Conservation (phyloP, 1,284 basidiomycete species). For the Leccinum subrobustum region DNA sequence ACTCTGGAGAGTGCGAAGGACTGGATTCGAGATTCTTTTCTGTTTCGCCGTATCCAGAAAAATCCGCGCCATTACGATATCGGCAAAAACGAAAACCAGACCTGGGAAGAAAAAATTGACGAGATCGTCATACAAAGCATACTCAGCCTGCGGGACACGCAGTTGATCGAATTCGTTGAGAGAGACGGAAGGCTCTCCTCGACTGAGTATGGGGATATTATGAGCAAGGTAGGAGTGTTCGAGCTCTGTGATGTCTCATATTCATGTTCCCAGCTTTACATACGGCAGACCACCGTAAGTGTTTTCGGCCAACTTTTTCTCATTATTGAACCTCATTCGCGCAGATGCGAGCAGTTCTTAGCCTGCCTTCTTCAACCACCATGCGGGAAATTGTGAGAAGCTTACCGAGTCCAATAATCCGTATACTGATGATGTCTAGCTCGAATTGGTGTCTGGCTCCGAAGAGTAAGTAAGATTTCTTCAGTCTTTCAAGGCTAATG, state of each 20-base stretch:
- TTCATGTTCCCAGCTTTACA: slow-evolving; percentile 55
- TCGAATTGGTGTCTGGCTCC: slow-evolving; percentile 61
- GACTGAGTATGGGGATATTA: slow-evolving; percentile 78
- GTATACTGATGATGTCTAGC: slow-evolving; percentile 38
- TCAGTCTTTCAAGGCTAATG: slow-evolving; percentile 1
- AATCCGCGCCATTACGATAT: slow-evolving; percentile 79
- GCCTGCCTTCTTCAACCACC: slow-evolving; percentile 51
- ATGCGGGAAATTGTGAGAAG: slow-evolving; percentile 63
- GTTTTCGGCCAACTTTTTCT: neutral
- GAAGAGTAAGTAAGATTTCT: slow-evolving; percentile 54
- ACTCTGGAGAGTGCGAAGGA: slow-evolving; percentile 64
- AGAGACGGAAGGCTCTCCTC: slow-evolving; percentile 46
- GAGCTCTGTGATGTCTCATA: neutral
- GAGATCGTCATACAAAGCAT: slow-evolving; percentile 71
- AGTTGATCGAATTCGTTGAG: slow-evolving; percentile 52
- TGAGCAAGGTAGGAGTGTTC: slow-evolving; percentile 68
- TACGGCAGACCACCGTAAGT: slow-evolving; percentile 63
- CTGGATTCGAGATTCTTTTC: slow-evolving; percentile 82
- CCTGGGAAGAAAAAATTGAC: slow-evolving; percentile 70
- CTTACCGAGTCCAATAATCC: neutral
- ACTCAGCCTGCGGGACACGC: slow-evolving; percentile 51
- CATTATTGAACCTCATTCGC: neutral
- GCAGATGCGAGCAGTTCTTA: slow-evolving; percentile 69
- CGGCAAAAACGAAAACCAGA: slow-evolving; percentile 53
- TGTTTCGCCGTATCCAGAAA: slow-evolving; percentile 80